These are phyloP conservation scores for Phanerochaete sordida DNA, from an alignment of 768 basidiomycete species.

Conservation along the genomic window DNA sequence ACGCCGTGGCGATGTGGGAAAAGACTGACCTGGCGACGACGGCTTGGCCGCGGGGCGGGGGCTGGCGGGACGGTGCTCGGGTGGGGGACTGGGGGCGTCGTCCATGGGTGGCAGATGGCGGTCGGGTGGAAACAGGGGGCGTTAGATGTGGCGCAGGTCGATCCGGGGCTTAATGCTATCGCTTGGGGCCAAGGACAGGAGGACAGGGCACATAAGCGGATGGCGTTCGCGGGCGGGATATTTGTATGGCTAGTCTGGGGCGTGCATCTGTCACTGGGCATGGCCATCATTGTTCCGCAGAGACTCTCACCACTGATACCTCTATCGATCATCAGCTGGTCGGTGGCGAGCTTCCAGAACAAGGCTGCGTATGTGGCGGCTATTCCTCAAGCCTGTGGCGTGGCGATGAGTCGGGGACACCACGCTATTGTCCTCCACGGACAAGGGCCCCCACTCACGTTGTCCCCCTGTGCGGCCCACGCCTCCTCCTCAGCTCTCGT, in stretches of 20 bases:
- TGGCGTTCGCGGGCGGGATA: background rate
- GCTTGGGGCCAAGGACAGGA: background rate
- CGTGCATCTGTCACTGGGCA: background rate
- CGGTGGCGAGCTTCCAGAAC: background rate
- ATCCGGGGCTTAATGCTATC: background rate
- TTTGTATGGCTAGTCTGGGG: background rate
- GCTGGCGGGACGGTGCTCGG: background rate
- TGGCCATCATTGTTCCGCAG: background rate
- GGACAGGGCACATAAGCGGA: background rate
- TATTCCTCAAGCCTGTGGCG: background rate
- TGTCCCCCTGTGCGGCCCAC: background rate
- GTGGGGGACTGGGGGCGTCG: background rate
- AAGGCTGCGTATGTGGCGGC: conserved; percentile 1
- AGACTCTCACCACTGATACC: background rate
- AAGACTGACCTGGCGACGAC: background rate
- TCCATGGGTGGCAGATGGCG: background rate
- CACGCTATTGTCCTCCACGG: background rate
- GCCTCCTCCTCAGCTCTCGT: background rate
- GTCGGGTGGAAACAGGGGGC: background rate
- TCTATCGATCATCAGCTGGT: background rate
- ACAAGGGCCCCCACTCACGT: background rate
- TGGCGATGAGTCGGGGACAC: background rate
- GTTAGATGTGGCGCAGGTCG: background rate
- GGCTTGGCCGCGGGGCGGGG: background rate
- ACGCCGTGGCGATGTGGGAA: background rate